A percentile compares a stretch with the other conserved stretches of the same genome.
Conservation (phyloP, 169 alveolate genomes). For the Plasmodium coatneyi region DNA sequence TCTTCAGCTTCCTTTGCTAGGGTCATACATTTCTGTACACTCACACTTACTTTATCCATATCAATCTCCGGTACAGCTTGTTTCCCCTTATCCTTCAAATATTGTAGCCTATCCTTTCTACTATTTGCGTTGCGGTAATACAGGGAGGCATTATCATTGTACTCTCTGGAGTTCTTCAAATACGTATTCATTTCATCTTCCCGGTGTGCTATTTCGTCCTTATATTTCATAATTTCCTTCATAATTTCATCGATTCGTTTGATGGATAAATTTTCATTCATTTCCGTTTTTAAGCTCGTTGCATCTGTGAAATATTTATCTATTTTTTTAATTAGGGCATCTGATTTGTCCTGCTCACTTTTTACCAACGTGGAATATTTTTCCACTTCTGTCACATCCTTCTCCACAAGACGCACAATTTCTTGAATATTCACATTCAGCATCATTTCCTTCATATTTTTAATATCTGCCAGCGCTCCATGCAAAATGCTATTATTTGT, state of each 20-base stretch:
- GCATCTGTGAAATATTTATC: not conserved
- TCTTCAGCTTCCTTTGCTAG: not conserved
- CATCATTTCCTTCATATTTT: not conserved
- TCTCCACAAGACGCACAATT: not conserved
- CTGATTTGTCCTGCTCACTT: not conserved
- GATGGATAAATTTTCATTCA: not conserved
- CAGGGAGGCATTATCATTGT: not conserved
- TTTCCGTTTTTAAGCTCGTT: not conserved
- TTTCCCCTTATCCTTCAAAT: not conserved
- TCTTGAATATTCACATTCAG: not conserved
- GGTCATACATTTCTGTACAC: not conserved
- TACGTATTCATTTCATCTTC: not conserved
- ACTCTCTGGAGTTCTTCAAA: not conserved
- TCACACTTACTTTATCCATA: not conserved
- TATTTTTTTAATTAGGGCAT: not conserved
- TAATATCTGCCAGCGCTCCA: not conserved
- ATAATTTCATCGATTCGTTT: not conserved
- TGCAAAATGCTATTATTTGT: not conserved
- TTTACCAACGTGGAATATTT: not conserved
- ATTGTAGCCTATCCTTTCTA: not conserved
- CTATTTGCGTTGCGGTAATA: constrained; percentile 1
- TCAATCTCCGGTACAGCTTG: not conserved
- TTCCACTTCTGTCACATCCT: not conserved
- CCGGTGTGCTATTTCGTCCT: not conserved
- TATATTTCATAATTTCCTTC: not conserved